Evolutionary conservation across 441 rosid genomes (phyloP).

Genomic region (Gossypium lobatum): DNA sequence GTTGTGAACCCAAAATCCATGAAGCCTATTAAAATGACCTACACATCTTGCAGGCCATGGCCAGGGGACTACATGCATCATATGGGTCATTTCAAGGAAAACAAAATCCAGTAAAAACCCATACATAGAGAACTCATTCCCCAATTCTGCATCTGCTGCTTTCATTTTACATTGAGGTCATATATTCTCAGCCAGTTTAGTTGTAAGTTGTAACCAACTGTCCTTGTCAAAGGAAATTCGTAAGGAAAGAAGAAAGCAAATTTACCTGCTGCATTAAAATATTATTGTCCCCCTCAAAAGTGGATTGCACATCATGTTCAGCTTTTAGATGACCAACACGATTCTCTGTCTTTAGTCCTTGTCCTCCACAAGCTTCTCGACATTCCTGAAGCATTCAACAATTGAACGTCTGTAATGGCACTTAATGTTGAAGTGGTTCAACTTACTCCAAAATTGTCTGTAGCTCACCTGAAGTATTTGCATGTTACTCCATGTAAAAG

Average conservation of each 20-base stretch:
- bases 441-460: background rate
- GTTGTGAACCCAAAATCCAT: too few species aligned
- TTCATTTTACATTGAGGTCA: background rate
- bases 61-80: background rate
- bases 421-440: conserved; percentile 1
- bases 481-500: conserved; percentile 81
- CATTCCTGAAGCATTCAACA: conserved; percentile 56
- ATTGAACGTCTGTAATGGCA: conserved; percentile 9
- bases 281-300: conserved; percentile 93
- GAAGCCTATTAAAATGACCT: background rate
- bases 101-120: background rate
- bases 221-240: background rate
- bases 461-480: conserved; percentile 77
- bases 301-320: conserved; percentile 85
- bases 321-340: conserved; percentile 77
- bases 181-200: background rate
- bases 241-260: background rate
- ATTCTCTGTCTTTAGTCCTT: conserved; percentile 89
- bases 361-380: conserved; percentile 97
- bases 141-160: background rate
- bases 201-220: background rate
- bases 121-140: background rate
- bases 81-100: background rate
- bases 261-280: conserved; percentile 91
- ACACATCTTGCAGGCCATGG: background rate